Conservation (phyloP, 306 rosid genomes). For the Quercus rubra region DNA sequence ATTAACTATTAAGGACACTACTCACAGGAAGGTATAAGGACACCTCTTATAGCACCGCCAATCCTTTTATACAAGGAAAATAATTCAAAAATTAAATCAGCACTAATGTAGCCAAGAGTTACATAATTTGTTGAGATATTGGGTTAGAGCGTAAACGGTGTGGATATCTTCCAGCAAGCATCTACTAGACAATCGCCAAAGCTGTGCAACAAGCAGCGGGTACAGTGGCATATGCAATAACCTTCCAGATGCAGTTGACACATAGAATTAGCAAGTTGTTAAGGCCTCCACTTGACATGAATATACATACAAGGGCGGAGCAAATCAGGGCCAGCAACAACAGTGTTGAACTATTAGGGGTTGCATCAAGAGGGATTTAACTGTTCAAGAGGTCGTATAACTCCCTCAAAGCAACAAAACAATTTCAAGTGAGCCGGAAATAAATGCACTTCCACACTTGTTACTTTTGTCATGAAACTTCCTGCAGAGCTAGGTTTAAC, state of each 20-base stretch:
- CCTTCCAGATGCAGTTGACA: conserved; percentile 31
- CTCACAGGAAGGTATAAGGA: conserved; percentile 9
- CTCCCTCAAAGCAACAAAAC: conserved; percentile 37
- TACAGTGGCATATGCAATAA: conserved; percentile 25
- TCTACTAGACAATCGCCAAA: conserved; percentile 21
- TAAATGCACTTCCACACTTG: conserved; percentile 22
- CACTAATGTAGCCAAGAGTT: background rate
- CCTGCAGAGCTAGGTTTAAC: conserved; percentile 81
- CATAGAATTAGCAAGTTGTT: conserved; percentile 44
- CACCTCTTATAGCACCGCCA: conserved; percentile 1
- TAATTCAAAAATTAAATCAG: conserved; percentile 17
- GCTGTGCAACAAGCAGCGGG: conserved; percentile 45
- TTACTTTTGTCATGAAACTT: conserved; percentile 50
- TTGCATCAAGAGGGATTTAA: conserved; percentile 38
- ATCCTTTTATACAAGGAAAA: conserved; percentile 6
- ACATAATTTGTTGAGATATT: conserved; percentile 9
- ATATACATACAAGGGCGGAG: conserved; percentile 44
- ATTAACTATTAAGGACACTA: conserved; percentile 1
- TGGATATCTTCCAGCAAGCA: conserved; percentile 17
- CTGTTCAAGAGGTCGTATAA: conserved; percentile 45
- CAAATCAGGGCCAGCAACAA: conserved; percentile 33
- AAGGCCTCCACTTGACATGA: conserved; percentile 35
- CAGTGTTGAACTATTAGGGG: conserved; percentile 35
- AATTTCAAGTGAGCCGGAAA: conserved; percentile 17
- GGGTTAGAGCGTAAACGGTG: conserved; percentile 20